Conservation (phyloP, 192 early-diverging fungal genomes). For the Umbelopsis isabellina region DNA sequence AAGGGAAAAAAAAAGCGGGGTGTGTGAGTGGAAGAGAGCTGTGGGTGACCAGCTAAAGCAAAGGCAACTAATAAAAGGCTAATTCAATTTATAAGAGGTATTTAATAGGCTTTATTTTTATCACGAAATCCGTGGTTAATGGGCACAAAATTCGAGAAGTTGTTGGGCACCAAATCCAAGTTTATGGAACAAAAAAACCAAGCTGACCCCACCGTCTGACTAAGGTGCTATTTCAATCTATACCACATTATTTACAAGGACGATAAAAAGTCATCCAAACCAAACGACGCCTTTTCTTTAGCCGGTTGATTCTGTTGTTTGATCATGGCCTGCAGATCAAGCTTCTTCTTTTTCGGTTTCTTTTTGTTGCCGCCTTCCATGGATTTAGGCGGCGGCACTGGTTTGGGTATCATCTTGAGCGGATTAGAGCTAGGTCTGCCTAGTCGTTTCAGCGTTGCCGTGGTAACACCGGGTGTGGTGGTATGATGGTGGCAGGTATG, state of each 20-base stretch:
- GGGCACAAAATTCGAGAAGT: too few species aligned
- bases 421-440: not conserved
- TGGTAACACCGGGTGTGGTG: not conserved
- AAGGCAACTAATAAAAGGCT: too few species aligned
- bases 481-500: slow-evolving; percentile 8
- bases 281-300: not conserved
- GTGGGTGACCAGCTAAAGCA: too few species aligned
- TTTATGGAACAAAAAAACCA: too few species aligned
- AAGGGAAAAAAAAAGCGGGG: not conserved
- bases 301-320: not conserved
- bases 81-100: too few species aligned
- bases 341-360: slow-evolving; percentile 20
- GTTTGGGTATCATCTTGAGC: not conserved
- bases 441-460: not conserved
- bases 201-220: too few species aligned
- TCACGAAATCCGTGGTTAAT: too few species aligned
- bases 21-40: not conserved
- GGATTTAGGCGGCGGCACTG: not conserved
- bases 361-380: not conserved
- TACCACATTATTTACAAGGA: not conserved
- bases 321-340: slow-evolving; percentile 24
- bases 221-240: too few species aligned
- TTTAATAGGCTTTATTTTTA: too few species aligned
- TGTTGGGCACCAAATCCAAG: too few species aligned
- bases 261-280: slow-evolving; percentile 14